These are phyloP conservation scores for Candida xiaguanensis DNA, from an alignment of 805 yeast genomes.

Conservation along the genomic window DNA sequence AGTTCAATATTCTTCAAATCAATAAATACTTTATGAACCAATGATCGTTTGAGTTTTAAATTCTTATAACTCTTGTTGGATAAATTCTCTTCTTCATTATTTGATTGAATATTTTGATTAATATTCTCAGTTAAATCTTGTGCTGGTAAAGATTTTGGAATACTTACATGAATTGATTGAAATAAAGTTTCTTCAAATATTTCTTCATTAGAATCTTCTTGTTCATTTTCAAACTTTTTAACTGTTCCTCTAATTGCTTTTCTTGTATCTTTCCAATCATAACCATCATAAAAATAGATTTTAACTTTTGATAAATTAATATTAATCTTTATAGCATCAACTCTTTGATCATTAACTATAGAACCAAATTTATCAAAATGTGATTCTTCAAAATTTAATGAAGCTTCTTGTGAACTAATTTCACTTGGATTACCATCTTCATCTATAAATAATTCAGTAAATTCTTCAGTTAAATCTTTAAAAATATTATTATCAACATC, in stretches of 20 bases:
- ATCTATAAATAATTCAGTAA: conserved; percentile 4
- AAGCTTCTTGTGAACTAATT: conserved; percentile 9
- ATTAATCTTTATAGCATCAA: conserved; percentile 24
- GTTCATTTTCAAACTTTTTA: conserved; percentile 53
- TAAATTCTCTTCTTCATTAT: conserved; percentile 18
- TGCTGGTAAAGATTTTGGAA: conserved; percentile 48
- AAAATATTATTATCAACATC: conserved; percentile 38
- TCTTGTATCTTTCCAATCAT: conserved; percentile 84
- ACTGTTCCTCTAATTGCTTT: conserved; percentile 63
- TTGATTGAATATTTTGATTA: conserved; percentile 38
- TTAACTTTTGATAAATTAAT: conserved; percentile 35
- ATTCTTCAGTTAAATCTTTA: conserved; percentile 4
- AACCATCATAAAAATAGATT: conserved; percentile 77
- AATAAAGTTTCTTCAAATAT: conserved; percentile 63
- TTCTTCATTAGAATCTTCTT: conserved; percentile 13
- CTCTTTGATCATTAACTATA: neutral
- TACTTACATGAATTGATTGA: conserved; percentile 73
- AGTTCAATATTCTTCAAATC: conserved; percentile 54
- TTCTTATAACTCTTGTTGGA: conserved; percentile 37
- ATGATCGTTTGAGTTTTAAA: conserved; percentile 63
- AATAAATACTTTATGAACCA: conserved; percentile 52
- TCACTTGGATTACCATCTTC: conserved; percentile 7
- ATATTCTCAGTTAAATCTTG: conserved; percentile 47
- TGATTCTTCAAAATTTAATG: conserved; percentile 21
- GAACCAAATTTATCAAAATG: conserved; percentile 16